A percentile compares a stretch with the other conserved stretches of the same genome.
phyloP scores from a whole-genome alignment of 2,329 filamentous ascomycete species.

The Aspergillus fumigatiaffinis region DNA sequence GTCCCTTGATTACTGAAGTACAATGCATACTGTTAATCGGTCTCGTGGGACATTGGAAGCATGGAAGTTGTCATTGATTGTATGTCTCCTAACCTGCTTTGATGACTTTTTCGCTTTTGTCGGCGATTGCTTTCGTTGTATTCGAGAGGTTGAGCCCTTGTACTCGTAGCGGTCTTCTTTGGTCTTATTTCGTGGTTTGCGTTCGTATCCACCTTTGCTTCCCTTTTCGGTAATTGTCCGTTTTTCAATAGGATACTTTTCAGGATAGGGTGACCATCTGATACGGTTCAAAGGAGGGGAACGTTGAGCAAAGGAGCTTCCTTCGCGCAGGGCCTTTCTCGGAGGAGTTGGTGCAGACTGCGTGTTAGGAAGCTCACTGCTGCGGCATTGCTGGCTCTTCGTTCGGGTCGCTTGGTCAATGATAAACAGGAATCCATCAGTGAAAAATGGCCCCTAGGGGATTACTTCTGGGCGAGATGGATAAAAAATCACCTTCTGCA shows the following conservation, averaged over 20 bases:
- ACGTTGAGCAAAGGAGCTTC: background rate
- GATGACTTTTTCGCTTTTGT: constrained; percentile 19
- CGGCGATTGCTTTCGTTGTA: background rate
- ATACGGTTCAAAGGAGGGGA: background rate
- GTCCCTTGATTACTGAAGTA: background rate
- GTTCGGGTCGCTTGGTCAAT: background rate
- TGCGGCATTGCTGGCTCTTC: background rate
- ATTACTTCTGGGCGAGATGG: background rate
- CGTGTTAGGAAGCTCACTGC: background rate
- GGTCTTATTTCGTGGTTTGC: constrained; percentile 53
- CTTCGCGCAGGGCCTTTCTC: background rate
- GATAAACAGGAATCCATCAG: background rate
- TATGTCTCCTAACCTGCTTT: constrained; percentile 22
- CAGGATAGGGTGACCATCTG: background rate
- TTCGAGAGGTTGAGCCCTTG: constrained; percentile 17
- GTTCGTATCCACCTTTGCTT: constrained; percentile 41
- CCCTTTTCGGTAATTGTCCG: background rate
- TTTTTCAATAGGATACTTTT: background rate
- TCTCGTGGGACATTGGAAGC: constrained; percentile 51
- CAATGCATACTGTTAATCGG: constrained; percentile 49
- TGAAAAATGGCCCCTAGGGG: background rate
- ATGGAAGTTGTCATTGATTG: constrained; percentile 54
- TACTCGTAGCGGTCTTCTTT: constrained; percentile 54
- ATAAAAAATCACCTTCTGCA: background rate
- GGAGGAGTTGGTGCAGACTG: background rate